These are phyloP conservation scores for Ganoderma sinense DNA, from an alignment of 1,284 basidiomycete species.

Conservation along the genomic window DNA sequence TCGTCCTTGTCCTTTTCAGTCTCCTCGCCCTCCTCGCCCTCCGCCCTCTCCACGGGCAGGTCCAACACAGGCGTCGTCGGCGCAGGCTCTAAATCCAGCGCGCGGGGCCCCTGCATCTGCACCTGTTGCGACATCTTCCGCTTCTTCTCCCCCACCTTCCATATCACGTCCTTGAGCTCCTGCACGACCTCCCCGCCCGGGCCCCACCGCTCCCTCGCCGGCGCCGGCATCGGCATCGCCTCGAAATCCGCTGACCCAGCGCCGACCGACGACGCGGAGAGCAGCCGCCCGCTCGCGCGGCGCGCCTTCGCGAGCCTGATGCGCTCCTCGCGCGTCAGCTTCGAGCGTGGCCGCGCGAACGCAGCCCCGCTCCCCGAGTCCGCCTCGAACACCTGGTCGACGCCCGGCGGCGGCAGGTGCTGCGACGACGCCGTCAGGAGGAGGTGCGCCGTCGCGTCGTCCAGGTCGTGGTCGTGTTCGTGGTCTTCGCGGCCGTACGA, in stretches of 20 bases:
- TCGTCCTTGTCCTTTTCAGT: neutral
- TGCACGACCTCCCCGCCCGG: constrained; percentile 82
- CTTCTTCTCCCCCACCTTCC: constrained; percentile 78
- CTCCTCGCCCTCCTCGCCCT: neutral
- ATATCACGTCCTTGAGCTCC: constrained; percentile 84
- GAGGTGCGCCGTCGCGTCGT: constrained; percentile 67
- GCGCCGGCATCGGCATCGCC: constrained; percentile 5
- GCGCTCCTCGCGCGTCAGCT: constrained; percentile 74
- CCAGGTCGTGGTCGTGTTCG: constrained; percentile 36
- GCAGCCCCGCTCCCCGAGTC: constrained; percentile 52
- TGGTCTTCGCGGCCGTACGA: constrained; percentile 25
- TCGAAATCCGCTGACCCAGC: constrained; percentile 7
- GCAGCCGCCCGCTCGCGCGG: constrained; percentile 49
- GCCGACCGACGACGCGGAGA: constrained; percentile 8
- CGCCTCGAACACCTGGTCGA: constrained; percentile 81
- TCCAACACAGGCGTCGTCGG: neutral
- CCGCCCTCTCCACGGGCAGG: too few species aligned
- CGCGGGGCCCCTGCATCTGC: neutral
- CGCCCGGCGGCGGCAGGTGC: constrained; percentile 65
- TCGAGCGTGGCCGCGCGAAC: constrained; percentile 64
- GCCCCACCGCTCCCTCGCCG: constrained; percentile 60
- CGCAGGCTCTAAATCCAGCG: neutral
- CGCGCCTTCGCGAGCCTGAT: constrained; percentile 64
- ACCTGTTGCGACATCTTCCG: constrained; percentile 51
- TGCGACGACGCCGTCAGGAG: constrained; percentile 55